Evolutionary conservation across 768 basidiomycete species (phyloP), one percentile per base, ranked within the genome.

Genomic region (Panus rudis): DNA sequence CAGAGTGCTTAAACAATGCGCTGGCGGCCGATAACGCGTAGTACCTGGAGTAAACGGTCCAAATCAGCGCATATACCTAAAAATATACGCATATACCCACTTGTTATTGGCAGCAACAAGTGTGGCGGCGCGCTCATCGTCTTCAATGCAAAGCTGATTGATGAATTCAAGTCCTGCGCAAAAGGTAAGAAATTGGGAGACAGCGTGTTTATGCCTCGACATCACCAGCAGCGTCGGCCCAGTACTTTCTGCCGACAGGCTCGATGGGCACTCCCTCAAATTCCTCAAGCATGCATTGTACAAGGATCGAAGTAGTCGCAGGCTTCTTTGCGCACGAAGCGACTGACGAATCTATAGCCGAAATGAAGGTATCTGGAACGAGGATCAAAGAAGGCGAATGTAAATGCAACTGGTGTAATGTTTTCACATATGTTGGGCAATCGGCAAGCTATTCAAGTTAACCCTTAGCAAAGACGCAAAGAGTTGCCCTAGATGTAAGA

Each of bases 371-470:
- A 57, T 92, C 88, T 2, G 90, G 90, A 17, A 93, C 77, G 14
- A 94, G 69, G 27, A 94, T 70, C 19, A 82, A 66, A 10, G 63
- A 69, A 0, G 92, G 92, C 4, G 64, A 68, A 51, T 91, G 83
- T 8, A 89, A 59, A 53, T 87, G 80, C 78, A 91, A 79, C 49
- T 91, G 88, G 55, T 91, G 86, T 16, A 92, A 62, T 0, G 88
- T 87, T 61, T 92, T 92, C 46, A 90, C 81, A 50, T 91, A 93
- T 12, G 91, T 92, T 43, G 87, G 80, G 45, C 84, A 84, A 57
- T 96, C 92, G 26, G 83, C 78, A 23, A 91, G 71, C 88, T 93
- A 50, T 5, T 6, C 19, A 35, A 37, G 21, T 24, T 28, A 13
- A 48, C 27, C n/a, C n/a, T n/a, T n/a, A n/a, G n/a, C n/a, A n/a